Evolutionary conservation across 1,139 yeast species (phyloP).

Genomic region (Lodderomyces oxycetoniae): DNA sequence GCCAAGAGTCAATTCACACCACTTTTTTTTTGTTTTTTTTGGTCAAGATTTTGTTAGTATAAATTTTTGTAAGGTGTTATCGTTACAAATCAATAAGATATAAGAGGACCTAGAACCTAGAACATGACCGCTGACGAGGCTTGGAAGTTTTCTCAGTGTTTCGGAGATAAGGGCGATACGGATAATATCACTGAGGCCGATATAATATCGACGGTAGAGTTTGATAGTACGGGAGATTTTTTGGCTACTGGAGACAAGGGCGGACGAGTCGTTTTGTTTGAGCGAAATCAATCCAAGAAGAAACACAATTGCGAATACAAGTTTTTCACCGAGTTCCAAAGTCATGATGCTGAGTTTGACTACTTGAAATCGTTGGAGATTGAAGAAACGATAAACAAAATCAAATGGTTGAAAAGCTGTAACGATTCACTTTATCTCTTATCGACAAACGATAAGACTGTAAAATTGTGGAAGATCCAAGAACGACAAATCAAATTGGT

Average conservation of each 20-base stretch:
- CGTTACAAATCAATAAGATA: too few species aligned
- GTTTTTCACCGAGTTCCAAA: constrained; percentile 94
- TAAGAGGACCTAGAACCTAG: too few species aligned
- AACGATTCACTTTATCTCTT: constrained; percentile 85
- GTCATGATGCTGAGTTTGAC: constrained; percentile 98
- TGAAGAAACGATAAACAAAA: constrained; percentile 96
- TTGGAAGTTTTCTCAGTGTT: constrained; percentile 84
- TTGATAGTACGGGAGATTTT: constrained; percentile 91
- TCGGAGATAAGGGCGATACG: constrained; percentile 97
- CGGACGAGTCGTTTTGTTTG: constrained; percentile 94
- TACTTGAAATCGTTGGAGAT: constrained; percentile 92
- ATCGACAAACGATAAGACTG: constrained; percentile 94
- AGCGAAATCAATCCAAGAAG: constrained; percentile 73
- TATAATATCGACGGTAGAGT: constrained; percentile 94
- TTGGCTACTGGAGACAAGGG: constrained; percentile 99
- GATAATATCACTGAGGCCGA: constrained; percentile 97
- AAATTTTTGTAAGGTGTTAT: too few species aligned
- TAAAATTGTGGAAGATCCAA: constrained; percentile 93
- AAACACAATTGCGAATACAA: constrained; percentile 79
- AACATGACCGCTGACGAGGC: constrained; percentile 26
- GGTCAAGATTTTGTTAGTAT: too few species aligned
- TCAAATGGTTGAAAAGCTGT: constrained; percentile 89
- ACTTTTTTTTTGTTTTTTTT: too few species aligned
- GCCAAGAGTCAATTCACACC: too few species aligned
- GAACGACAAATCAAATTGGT: constrained; percentile 92